phyloP scores from a whole-genome alignment of 23 red algal genomes.

The Cyanidiococcus yangmingshanensis region DNA sequence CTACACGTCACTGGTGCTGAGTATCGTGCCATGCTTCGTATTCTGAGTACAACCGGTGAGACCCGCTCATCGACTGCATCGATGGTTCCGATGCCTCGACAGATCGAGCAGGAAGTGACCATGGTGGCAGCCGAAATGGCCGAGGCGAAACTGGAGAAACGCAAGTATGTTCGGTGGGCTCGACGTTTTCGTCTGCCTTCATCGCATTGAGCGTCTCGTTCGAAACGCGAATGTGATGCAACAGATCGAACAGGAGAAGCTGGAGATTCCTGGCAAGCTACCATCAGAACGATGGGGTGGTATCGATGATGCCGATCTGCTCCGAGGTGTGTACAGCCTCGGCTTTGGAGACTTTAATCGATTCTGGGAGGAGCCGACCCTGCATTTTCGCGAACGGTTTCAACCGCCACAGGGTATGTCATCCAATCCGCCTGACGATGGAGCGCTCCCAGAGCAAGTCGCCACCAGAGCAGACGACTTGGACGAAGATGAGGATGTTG shows the following conservation, averaged over 20 bases:
- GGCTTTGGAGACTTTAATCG: conserved; percentile 41
- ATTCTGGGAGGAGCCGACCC: conserved; percentile 22
- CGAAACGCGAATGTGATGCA: conserved; percentile 31
- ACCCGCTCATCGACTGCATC: conserved; percentile 11
- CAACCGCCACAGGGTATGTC: too few species aligned
- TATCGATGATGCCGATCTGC: conserved; percentile 63
- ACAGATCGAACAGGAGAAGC: conserved; percentile 39
- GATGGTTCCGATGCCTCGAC: not conserved
- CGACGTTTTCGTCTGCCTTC: conserved; percentile 57
- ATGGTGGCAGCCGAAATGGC: conserved; percentile 14
- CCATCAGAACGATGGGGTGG: conserved; percentile 49
- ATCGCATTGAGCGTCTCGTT: conserved; percentile 42
- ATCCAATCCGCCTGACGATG: too few species aligned
- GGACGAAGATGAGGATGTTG: conserved; percentile 24
- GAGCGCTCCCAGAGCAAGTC: too few species aligned
- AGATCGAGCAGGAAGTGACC: conserved; percentile 13
- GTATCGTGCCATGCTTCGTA: conserved; percentile 44
- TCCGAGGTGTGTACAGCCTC: conserved; percentile 58
- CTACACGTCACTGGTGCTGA: conserved; percentile 44
- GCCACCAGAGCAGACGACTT: too few species aligned
- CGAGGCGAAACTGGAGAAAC: conserved; percentile 32
- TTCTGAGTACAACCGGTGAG: conserved; percentile 26
- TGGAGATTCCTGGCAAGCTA: conserved; percentile 40
- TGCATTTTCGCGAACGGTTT: conserved; percentile 22
- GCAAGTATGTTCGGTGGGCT: conserved; percentile 83